Evolutionary conservation across 495 filamentous ascomycete genomes (phyloP), one percentile per base, ranked within the genome.

Genomic region (Mytilinidion resinicola): DNA sequence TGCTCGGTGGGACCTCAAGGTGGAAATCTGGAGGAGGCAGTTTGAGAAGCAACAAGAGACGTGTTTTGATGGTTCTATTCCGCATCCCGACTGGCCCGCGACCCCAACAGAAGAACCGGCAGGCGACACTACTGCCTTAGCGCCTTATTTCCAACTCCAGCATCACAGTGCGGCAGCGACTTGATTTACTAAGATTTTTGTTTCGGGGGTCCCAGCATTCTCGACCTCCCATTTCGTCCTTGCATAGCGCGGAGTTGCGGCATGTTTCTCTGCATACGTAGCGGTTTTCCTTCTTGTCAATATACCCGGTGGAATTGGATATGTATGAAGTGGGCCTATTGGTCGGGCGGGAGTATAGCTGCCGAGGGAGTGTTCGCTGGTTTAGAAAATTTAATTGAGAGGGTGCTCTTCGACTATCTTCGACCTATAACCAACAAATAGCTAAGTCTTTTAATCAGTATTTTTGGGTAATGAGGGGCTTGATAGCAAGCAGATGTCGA

Each of bases 1-100:
- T 14, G 20, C 47, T n/a, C 21, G 62, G 37, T 64, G 62, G 62
- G 53, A 60, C 14, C 54, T 64, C 9, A 60, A 43, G 35, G 49
- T 57, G 21, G 62, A 64, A 33, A 57, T 60, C 9, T 64, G 62
- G 62, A 46, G 62, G 37, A 47, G 53, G 34, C 57, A 57, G 33
- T 64, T 57, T 53, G 53, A 60, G 30, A 57, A 7, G 10, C 57
- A 64, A 14, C 62, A 60, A 17, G 46, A 39, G 9, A 57, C 48
- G 15, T 12, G 35, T n/a, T 37, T 60, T 9, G 35, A 36, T 14
- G 57, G 53, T 8, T 47, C 12, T 19, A 36, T 64, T 6, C 57
- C 62, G 12, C 62, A 55, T 20, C 57, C 51, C 19, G 57, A 57
- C 15, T 64, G 62, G 62, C 62, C 62, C 9, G 33, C 46, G 12